Conservation (phyloP, 1,139 yeast species). For the Taiozyma sp. region DNA sequence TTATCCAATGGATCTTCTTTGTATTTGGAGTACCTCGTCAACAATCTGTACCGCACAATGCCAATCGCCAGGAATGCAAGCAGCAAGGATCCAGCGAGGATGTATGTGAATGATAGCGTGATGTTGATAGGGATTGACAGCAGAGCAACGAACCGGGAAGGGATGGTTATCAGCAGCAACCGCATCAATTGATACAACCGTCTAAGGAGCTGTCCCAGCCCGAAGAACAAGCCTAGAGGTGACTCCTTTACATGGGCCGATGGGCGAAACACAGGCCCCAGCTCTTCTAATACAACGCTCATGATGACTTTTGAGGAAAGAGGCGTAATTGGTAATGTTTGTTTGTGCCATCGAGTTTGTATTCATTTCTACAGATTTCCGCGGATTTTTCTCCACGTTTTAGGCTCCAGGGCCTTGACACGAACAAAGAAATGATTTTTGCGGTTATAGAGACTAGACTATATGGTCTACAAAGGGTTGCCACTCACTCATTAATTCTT, state of each 20-base stretch:
- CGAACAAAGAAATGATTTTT: no score
- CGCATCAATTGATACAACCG: neutral
- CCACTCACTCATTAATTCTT: no score
- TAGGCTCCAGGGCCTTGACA: no score
- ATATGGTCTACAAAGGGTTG: no score
- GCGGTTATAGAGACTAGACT: no score
- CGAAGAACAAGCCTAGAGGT: neutral
- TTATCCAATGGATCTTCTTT: conserved; percentile 34
- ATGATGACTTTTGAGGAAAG: neutral
- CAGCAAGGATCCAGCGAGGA: conserved; percentile 7
- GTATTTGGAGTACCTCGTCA: conserved; percentile 47
- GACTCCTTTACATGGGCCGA: neutral
- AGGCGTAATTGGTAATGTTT: no score
- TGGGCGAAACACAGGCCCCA: neutral
- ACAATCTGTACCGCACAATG: conserved; percentile 42
- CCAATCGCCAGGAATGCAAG: neutral
- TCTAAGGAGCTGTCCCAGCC: neutral
- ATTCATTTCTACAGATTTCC: neutral
- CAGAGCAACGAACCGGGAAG: conserved; percentile 1
- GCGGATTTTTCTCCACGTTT: neutral
- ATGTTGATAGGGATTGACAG: conserved; percentile 19
- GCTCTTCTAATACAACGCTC: neutral
- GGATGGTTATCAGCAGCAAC: neutral
- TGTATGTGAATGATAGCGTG: conserved; percentile 19
- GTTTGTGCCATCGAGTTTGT: neutral